phyloP scores from a whole-genome alignment of 495 filamentous ascomycete species.

The Penicillium waksmanii region DNA sequence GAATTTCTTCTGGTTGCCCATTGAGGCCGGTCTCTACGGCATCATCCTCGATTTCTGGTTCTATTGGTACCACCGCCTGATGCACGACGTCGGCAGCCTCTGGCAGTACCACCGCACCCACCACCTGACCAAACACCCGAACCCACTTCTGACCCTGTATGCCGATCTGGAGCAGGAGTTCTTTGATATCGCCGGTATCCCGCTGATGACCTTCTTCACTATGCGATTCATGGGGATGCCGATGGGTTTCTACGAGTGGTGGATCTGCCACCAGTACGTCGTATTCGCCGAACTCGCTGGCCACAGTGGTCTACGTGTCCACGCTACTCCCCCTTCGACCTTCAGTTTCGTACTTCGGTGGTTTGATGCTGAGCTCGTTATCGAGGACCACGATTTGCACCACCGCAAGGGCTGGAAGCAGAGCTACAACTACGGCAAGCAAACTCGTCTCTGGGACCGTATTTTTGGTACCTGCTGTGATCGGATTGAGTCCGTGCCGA shows the following conservation, averaged over 20 bases:
- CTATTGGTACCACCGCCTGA: constrained; percentile 45
- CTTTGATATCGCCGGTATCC: constrained; percentile 42
- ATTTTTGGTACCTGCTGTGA: constrained; percentile 41
- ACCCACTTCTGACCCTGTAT: constrained; percentile 39
- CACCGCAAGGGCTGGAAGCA: constrained; percentile 47
- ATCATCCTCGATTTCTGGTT: constrained; percentile 49
- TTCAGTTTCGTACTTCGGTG: constrained; percentile 32
- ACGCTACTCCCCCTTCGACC: constrained; percentile 35
- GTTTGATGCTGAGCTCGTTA: constrained; percentile 38
- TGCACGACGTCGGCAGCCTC: constrained; percentile 37
- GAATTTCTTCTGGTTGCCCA: constrained; percentile 33
- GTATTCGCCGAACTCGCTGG: constrained; percentile 40
- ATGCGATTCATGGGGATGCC: constrained; percentile 39
- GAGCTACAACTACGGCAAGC: constrained; percentile 46
- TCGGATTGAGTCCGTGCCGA: constrained; percentile 32
- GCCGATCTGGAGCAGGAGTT: constrained; percentile 45
- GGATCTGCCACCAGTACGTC: constrained; percentile 45
- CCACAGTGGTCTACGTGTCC: constrained; percentile 40
- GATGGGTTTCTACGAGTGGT: constrained; percentile 48
- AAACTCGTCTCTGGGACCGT: constrained; percentile 46
- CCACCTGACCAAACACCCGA: constrained; percentile 46
- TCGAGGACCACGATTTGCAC: constrained; percentile 46
- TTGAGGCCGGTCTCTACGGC: constrained; percentile 39
- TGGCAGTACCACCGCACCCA: constrained; percentile 49
- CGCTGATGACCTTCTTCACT: constrained; percentile 39